These are phyloP conservation scores for Theobroma grandiflorum DNA, from an alignment of 441 rosid species.

Conservation along the genomic window DNA sequence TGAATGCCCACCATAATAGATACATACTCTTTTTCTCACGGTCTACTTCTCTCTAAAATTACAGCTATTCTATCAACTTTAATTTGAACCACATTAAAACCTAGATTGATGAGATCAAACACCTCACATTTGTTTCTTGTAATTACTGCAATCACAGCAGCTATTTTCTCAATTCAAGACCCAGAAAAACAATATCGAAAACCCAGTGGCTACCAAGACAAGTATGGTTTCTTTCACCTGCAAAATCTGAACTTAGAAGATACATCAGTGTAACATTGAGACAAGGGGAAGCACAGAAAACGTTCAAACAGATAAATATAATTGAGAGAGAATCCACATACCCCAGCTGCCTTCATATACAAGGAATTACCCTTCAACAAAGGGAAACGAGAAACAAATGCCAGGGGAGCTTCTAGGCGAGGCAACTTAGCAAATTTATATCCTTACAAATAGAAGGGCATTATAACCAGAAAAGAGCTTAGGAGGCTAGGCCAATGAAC, in stretches of 20 bases:
- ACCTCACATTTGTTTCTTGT: background rate
- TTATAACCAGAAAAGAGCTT: constrained; percentile 22
- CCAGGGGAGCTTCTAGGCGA: constrained; percentile 34
- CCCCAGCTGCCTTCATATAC: constrained; percentile 31
- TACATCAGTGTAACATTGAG: background rate
- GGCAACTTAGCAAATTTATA: constrained; percentile 29
- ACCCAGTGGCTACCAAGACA: background rate
- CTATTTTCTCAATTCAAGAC: background rate
- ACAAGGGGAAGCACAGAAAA: background rate
- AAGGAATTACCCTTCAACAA: constrained; percentile 38
- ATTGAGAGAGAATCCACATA: constrained; percentile 24
- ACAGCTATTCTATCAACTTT: background rate
- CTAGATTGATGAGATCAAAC: background rate
- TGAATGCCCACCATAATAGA: background rate
- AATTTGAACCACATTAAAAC: background rate
- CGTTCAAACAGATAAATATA: background rate
- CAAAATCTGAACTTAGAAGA: constrained; percentile 20
- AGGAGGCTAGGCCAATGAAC: constrained; percentile 19
- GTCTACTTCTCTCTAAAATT: background rate
- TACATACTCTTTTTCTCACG: background rate
- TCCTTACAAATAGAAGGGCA: constrained; percentile 31
- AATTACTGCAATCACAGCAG: background rate
- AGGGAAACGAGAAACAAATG: constrained; percentile 31
- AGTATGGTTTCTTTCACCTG: constrained; percentile 13
- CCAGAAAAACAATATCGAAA: background rate